Conservation (phyloP, 1,284 basidiomycete species). For the Marasmius oreades region DNA sequence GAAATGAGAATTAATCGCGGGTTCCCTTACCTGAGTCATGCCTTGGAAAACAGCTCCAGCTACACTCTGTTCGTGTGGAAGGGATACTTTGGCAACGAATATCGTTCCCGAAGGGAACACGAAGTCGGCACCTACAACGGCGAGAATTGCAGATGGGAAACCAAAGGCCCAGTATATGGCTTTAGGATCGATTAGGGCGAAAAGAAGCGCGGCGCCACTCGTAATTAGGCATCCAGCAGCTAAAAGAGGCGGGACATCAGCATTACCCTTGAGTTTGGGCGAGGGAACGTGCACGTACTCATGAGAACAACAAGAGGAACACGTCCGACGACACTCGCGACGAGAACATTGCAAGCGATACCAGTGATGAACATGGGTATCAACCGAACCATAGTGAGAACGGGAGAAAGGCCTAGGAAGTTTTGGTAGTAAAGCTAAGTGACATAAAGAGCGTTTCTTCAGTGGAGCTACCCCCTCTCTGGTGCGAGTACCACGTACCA, state of each 20-base stretch:
- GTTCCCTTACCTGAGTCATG: conserved; percentile 37
- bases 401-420: conserved; percentile 48
- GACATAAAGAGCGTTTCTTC: not conserved
- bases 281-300: not conserved
- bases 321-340: conserved; percentile 57
- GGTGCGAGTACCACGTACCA: conserved; percentile 30
- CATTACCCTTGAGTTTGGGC: not conserved
- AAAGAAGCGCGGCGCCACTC: conserved; percentile 55
- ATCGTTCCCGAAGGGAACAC: conserved; percentile 73
- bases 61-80: conserved; percentile 75
- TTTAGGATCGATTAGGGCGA: conserved; percentile 63
- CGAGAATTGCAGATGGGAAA: conserved; percentile 73
- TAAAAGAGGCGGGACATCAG: conserved; percentile 13
- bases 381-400: conserved; percentile 74
- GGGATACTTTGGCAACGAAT: conserved; percentile 71
- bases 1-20: too few relatives aligned
- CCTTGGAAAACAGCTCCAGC: conserved; percentile 77
- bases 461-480: not conserved
- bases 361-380: conserved; percentile 77
- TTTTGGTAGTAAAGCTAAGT: conserved; percentile 67
- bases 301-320: conserved; percentile 55
- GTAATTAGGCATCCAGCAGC: conserved; percentile 32
- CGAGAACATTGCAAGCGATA: conserved; percentile 63
- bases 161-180: conserved; percentile 77
- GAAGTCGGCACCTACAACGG: conserved; percentile 79